Evolutionary conservation across 768 basidiomycete species (phyloP).

Genomic region (Imleria badia): DNA sequence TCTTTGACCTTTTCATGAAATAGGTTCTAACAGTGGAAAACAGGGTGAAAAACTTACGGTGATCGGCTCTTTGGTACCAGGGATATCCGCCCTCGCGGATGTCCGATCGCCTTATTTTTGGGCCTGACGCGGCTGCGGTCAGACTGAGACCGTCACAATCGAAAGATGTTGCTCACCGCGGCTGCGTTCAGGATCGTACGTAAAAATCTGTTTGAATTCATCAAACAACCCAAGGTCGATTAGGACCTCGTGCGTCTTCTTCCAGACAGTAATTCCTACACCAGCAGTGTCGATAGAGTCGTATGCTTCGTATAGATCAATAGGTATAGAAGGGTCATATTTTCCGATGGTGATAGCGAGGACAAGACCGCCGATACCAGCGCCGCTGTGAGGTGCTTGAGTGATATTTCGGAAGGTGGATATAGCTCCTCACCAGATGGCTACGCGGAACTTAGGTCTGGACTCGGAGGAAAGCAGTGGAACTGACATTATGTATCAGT

Average conservation of each 20-base stretch:
- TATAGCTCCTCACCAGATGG: constrained; percentile 20
- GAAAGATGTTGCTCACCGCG: constrained; percentile 6
- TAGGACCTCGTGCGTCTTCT: constrained; percentile 46
- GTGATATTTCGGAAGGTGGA: not conserved
- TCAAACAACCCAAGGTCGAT: constrained; percentile 42
- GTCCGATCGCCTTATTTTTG: constrained; percentile 25
- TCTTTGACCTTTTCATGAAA: constrained; percentile 1
- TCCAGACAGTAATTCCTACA: constrained; percentile 47
- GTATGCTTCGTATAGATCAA: constrained; percentile 49
- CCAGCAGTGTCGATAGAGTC: constrained; percentile 40
- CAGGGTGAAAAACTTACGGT: constrained; percentile 15
- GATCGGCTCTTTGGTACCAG: constrained; percentile 24
- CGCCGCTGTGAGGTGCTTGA: constrained; percentile 26
- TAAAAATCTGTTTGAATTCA: constrained; percentile 25
- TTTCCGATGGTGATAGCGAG: constrained; percentile 41
- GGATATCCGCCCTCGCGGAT: constrained; percentile 30
- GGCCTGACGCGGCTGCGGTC: not conserved
- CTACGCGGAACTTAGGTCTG: constrained; percentile 16
- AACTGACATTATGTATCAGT: not conserved
- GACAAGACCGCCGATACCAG: constrained; percentile 45
- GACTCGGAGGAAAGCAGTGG: not conserved
- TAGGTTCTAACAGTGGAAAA: not conserved
- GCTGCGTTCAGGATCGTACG: constrained; percentile 7
- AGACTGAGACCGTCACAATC: not conserved
- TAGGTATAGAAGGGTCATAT: constrained; percentile 32